phyloP scores from a whole-genome alignment of 1,139 yeast species.

The Diutina scorzettiae region DNA sequence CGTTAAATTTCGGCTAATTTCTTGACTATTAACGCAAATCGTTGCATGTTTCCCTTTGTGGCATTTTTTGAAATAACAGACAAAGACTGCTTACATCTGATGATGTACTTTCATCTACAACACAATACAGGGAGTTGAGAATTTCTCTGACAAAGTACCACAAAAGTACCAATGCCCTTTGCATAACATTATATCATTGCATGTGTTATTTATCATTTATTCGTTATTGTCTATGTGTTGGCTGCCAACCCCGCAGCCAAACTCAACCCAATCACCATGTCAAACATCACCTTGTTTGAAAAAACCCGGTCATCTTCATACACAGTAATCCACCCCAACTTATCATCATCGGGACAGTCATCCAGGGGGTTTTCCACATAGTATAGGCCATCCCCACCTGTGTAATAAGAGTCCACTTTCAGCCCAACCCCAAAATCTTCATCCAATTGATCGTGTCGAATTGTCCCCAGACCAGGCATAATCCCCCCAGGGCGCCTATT shows the following conservation, averaged over 20 bases:
- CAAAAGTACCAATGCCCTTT: too few relatives aligned
- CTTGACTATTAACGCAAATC: too few relatives aligned
- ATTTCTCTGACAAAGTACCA: too few relatives aligned
- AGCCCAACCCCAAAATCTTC: slow-evolving; percentile 21
- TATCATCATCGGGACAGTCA: slow-evolving; percentile 47
- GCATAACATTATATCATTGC: too few relatives aligned
- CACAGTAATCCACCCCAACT: slow-evolving; percentile 53
- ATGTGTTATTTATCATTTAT: too few relatives aligned
- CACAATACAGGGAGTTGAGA: too few relatives aligned
- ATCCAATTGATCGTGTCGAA: slow-evolving; percentile 9
- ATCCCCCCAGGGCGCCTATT: slow-evolving; percentile 7
- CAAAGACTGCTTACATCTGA: too few relatives aligned
- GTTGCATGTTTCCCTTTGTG: too few relatives aligned
- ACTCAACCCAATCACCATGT: slow-evolving; percentile 39
- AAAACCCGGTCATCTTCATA: slow-evolving; percentile 32
- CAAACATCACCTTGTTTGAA: slow-evolving; percentile 36
- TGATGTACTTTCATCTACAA: too few relatives aligned
- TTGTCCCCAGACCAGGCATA: not conserved
- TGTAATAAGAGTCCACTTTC: slow-evolving; percentile 24
- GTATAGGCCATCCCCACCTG: slow-evolving; percentile 46
- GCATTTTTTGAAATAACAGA: too few relatives aligned
- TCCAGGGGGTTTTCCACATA: slow-evolving; percentile 35
- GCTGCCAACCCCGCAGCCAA: slow-evolving; percentile 21
- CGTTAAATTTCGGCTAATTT: too few relatives aligned
- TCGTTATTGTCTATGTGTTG: not conserved